These are phyloP conservation scores for Chrysanthemum makinoi DNA, from an alignment of 129 eudicot genomes.

Conservation along the genomic window DNA sequence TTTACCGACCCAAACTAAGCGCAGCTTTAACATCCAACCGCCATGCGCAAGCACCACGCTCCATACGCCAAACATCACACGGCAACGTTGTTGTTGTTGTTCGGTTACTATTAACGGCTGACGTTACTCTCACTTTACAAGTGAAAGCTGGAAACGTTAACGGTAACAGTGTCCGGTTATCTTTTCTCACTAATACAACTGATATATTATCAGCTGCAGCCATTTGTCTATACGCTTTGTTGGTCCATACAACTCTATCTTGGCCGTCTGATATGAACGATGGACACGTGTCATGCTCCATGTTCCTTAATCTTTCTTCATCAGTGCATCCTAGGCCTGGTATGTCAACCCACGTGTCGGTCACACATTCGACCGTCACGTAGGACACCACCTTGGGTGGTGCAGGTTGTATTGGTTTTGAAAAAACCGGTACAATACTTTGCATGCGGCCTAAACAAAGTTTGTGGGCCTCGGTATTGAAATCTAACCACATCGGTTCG, in stretches of 20 bases:
- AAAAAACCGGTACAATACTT: constrained; percentile 9
- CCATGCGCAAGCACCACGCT: constrained; percentile 82
- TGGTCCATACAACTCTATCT: constrained; percentile 64
- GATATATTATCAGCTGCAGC: constrained; percentile 34
- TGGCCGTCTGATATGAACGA: constrained; percentile 66
- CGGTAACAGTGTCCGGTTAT: constrained; percentile 32
- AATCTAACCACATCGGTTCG: constrained; percentile 50
- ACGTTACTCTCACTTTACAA: constrained; percentile 56
- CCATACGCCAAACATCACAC: constrained; percentile 85
- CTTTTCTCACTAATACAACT: constrained; percentile 50
- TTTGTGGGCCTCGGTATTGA: constrained; percentile 22
- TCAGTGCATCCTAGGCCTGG: constrained; percentile 44
- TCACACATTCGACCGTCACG: constrained; percentile 80
- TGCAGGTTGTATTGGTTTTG: neutral
- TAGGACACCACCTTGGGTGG: constrained; percentile 34
- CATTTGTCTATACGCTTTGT: constrained; percentile 56
- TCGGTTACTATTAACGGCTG: constrained; percentile 26
- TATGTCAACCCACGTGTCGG: constrained; percentile 56
- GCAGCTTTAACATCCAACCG: constrained; percentile 78
- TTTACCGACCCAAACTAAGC: constrained; percentile 59
- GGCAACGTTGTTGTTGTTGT: constrained; percentile 50
- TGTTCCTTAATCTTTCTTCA: constrained; percentile 46
- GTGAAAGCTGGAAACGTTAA: constrained; percentile 49
- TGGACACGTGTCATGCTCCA: constrained; percentile 86
- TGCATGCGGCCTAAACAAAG: constrained; percentile 7